Evolutionary conservation across 2,329 filamentous ascomycete genomes (phyloP), one percentile per base, ranked within the genome.

Genomic region (Sporothrix pseudoabietina): DNA sequence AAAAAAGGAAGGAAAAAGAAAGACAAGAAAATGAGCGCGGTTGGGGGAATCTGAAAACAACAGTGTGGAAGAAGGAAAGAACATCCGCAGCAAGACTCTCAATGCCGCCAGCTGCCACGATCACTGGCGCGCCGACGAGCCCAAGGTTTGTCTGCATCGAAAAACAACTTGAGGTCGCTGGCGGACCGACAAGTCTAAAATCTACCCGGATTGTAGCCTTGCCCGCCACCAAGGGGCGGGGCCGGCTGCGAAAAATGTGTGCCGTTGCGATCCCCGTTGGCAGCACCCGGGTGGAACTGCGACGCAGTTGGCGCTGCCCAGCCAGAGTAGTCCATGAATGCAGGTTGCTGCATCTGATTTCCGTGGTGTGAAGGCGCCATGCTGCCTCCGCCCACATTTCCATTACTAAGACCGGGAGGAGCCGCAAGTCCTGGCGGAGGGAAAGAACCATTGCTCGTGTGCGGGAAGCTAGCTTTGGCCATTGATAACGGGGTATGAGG

Each of bases 381-480:
- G 30, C 35, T 61, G 22, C n/a, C 44, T 59, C 26, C 73, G 47
- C 39, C 44, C 10, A 68, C 70, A 44, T 81, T 79, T 65, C 77
- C 77, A 5, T 63, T 79, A 16, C 83, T 85, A 47, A 95, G 84
- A 14, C 92, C 93, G 1, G 93, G 92, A 16, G 94, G 94, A 7
- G 89, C 90, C 1, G 89, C 81, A 9, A 98, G 87, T 2, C 94
- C 94, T 0, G 94, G 94, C 14, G 94, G 94, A 32, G 94, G 94
- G 5, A 47, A 30, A 8, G 22, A 14, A 19, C 35, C 35, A 3
- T 22, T 12, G n/a, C 14, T 39, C 16, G 30, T 52, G 39, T 57
- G 47, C 5, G 19, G 1, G 14, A 41, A 9, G 30, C 85, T 22
- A 1, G 52, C 5, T 16, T 63, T 47, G 41, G 57, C 12, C 9